A percentile compares a stretch with the other conserved stretches of the same genome.
These are phyloP conservation scores for Tubosaeta brunneosetosa DNA, from an alignment of 768 basidiomycete genomes.

Conservation along the genomic window DNA sequence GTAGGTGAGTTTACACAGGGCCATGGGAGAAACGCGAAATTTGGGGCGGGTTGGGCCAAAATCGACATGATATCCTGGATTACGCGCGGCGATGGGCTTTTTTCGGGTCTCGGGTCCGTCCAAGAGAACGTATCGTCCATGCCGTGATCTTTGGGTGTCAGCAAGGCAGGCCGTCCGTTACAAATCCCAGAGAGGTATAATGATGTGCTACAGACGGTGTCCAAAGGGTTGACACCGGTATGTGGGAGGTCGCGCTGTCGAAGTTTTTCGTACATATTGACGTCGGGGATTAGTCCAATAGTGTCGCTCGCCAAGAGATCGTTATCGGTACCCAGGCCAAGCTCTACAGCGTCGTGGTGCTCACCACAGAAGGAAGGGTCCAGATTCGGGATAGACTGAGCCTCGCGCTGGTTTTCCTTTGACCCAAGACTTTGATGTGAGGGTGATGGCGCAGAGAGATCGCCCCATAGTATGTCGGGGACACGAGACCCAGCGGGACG, in stretches of 20 bases:
- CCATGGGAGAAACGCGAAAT: slow-evolving; percentile 8
- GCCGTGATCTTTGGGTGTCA: background rate
- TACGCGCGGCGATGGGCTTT: slow-evolving; percentile 24
- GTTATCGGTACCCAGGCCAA: slow-evolving; percentile 7
- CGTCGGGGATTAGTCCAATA: slow-evolving; percentile 29
- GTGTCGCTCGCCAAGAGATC: slow-evolving; percentile 8
- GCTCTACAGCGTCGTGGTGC: background rate
- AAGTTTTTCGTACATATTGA: slow-evolving; percentile 33
- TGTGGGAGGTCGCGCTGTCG: slow-evolving; percentile 13
- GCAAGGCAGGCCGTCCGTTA: background rate
- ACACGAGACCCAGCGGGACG: background rate
- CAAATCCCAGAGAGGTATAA: background rate
- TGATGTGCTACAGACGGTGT: slow-evolving; percentile 26
- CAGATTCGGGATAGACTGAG: background rate
- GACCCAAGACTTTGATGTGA: background rate
- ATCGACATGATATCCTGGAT: slow-evolving; percentile 32
- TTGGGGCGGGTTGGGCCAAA: slow-evolving; percentile 16
- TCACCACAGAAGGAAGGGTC: background rate
- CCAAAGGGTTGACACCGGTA: slow-evolving; percentile 38
- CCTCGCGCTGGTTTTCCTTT: background rate
- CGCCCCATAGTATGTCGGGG: background rate
- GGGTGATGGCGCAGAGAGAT: background rate
- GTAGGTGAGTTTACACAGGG: slow-evolving; percentile 1
- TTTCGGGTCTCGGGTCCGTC: slow-evolving; percentile 1
- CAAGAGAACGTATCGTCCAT: background rate